phyloP scores from a whole-genome alignment of 257 asterid species.

The Rubia yunnanensis region DNA sequence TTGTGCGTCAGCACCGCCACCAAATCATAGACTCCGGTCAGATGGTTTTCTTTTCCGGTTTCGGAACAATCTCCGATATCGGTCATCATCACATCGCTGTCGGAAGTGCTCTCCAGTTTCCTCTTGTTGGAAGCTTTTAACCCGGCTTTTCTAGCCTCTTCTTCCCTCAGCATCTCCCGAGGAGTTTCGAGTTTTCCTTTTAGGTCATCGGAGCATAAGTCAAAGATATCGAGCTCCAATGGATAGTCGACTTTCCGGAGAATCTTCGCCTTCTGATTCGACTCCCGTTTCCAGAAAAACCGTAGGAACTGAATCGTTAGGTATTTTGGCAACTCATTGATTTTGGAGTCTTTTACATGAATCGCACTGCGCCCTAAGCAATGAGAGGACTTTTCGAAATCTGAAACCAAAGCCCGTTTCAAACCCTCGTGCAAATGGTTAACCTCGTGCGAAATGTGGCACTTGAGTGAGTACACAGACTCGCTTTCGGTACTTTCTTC shows the following conservation, averaged over 20 bases:
- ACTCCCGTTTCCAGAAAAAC: conserved; percentile 98
- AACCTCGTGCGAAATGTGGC: conserved; percentile 98
- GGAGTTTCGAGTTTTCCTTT: conserved; percentile 75
- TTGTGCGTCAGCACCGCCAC: conserved; percentile 96
- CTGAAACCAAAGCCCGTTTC: conserved; percentile 75
- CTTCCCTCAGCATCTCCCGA: conserved; percentile 83
- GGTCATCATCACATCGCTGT: conserved; percentile 65
- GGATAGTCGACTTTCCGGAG: conserved; percentile 99
- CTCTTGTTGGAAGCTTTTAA: conserved; percentile 52
- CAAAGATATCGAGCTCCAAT: conserved; percentile 78
- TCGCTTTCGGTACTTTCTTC: conserved; percentile 90
- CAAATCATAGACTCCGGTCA: conserved; percentile 90
- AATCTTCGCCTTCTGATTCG: conserved; percentile 98
- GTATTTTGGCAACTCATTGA: conserved; percentile 86
- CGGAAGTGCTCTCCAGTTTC: not conserved
- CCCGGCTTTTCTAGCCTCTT: conserved; percentile 84
- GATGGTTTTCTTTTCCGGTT: conserved; percentile 52
- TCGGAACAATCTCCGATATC: conserved; percentile 60
- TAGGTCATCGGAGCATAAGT: conserved; percentile 85
- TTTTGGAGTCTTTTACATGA: conserved; percentile 71
- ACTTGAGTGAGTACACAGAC: conserved; percentile 82
- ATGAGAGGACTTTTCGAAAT: conserved; percentile 93
- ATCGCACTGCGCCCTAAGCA: conserved; percentile 87
- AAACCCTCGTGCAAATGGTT: conserved; percentile 98
- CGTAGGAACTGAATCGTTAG: conserved; percentile 91